These are phyloP conservation scores for Petunia secreta DNA, from an alignment of 257 asterid species.

Conservation along the genomic window DNA sequence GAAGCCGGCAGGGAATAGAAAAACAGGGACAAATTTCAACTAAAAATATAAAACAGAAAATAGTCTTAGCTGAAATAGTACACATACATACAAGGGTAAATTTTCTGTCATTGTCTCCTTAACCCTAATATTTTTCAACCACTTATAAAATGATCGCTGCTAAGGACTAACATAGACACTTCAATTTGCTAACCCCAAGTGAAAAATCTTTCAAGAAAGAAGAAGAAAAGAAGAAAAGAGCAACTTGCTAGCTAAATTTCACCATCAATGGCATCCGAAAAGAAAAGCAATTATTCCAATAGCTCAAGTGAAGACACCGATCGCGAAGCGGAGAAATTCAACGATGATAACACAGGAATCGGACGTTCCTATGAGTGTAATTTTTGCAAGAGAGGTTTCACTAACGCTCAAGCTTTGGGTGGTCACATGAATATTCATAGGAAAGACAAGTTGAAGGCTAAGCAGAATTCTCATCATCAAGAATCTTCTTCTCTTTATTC, in stretches of 20 bases:
- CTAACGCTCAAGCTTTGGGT: slow-evolving; percentile 90
- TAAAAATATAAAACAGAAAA: neutral
- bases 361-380: slow-evolving; percentile 76
- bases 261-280: slow-evolving; percentile 44
- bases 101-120: neutral
- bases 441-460: slow-evolving; percentile 67
- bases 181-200: neutral
- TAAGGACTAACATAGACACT: neutral
- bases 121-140: neutral
- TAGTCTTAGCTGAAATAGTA: too few relatives aligned
- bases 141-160: slow-evolving; percentile 4
- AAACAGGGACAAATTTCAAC: neutral
- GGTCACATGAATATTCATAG: slow-evolving; percentile 96
- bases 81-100: neutral
- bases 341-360: slow-evolving; percentile 44
- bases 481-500: neutral
- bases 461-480: slow-evolving; percentile 35
- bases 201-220: neutral
- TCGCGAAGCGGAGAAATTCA: slow-evolving; percentile 37
- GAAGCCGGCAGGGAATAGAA: slow-evolving; percentile 6
- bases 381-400: slow-evolving; percentile 80
- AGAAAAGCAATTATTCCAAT: slow-evolving; percentile 40
- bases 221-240: neutral
- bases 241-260: neutral
- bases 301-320: slow-evolving; percentile 45